phyloP scores from a whole-genome alignment of 2,329 filamentous ascomycete genomes.

The Fusarium papillatum region DNA sequence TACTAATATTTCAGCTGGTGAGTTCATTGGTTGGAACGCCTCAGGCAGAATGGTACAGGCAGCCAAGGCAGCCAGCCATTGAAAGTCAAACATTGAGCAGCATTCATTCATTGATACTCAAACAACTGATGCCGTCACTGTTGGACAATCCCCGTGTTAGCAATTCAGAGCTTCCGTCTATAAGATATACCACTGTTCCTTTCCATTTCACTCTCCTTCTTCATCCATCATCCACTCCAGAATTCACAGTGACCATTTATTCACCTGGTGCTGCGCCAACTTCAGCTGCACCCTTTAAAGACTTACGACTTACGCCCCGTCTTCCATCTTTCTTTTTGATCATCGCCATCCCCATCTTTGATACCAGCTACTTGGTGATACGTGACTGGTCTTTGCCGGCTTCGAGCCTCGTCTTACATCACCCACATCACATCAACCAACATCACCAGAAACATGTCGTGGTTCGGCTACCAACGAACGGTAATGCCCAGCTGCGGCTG shows the following conservation, averaged over 20 bases:
- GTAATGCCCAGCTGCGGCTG: conserved; percentile 48
- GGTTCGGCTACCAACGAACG: not conserved
- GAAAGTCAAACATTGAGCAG: not conserved
- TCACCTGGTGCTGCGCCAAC: not conserved
- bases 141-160: not conserved
- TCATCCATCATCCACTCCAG: not conserved
- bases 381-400: not conserved
- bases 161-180: not conserved
- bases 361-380: not conserved
- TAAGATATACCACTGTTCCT: conserved; percentile 1
- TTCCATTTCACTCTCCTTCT: not conserved
- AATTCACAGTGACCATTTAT: not conserved
- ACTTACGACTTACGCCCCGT: not conserved
- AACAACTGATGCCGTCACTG: not conserved
- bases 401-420: not conserved
- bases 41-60: conserved; percentile 11
- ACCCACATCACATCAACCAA: not conserved
- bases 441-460: conserved; percentile 5
- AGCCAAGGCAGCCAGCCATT: conserved; percentile 24
- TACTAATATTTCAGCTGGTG: not conserved
- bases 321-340: not conserved
- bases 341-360: not conserved
- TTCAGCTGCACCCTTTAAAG: not conserved
- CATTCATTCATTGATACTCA: not conserved
- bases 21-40: not conserved